Base-by-base conservation (phyloP, 495 filamentous ascomycete species). In the Terfezia claveryi region DNA sequence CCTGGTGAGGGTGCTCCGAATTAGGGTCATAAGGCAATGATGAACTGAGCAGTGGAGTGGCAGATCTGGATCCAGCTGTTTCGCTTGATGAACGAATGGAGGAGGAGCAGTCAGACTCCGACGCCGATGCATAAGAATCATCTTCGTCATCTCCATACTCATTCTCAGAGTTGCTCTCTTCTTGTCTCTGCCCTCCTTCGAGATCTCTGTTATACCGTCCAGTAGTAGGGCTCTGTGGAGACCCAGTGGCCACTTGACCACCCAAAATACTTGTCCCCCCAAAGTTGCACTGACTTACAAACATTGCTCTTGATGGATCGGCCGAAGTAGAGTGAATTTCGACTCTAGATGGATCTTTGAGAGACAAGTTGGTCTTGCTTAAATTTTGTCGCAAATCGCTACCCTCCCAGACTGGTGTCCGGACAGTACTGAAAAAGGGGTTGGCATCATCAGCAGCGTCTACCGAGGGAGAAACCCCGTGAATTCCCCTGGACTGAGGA, bases 91-190 rank as follows among this genome's bases (percentile, higher is more conserved):
- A 56, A 52, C 52, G 52, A 3, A 44, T 38, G 16, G 51, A 37
- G 5, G 38, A 54, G 27, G 51, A 37, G 10, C 52, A 59, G 52
- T 56, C 61, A 23, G 54, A 61, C 27, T 57, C 59, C 14, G 57
- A 60, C 49, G 54, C 38, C 41, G 61, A 64, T 38, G 4, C 3
- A 51, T 32, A 23, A 12, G 0, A 20, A 51, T 51, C 50, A 23
- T 64, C 63, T 54, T 65, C 63, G 14, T 65, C 63, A 16, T 65
- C 63, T 11, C 63, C 63, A 3, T 62, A 65, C 20, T 53, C 63
- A 49, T 62, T 59, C 6, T 64, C 63, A 23, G 50, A 16, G 53
- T 37, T 23, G 32, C 32, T 11, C 49, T 27, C 16, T 50, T 38
- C 4, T 57, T 58, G 59, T 55, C 56, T 65, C 49, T 32, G 44